Percentiles rank a stretch among this genome's conserved stretches.
Evolutionary conservation across 2,329 filamentous ascomycete species (phyloP).

Genomic region (Botrytis medusae): DNA sequence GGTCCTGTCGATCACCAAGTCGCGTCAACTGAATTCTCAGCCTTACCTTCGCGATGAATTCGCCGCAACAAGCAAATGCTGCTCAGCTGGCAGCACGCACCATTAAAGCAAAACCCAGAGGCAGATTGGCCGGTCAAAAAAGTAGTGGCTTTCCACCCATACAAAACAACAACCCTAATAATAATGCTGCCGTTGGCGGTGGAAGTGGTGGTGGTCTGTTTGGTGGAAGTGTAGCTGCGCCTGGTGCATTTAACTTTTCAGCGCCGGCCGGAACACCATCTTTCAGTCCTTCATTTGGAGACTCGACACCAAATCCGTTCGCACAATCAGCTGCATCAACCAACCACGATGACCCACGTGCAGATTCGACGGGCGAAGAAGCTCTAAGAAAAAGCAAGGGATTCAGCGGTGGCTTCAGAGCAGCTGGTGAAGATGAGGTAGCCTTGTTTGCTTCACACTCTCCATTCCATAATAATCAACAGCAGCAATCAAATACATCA

Average conservation of each 20-base stretch:
- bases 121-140: constrained; percentile 17
- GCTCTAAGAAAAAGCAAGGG: constrained; percentile 7
- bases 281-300: constrained; percentile 23
- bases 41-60: constrained; percentile 29
- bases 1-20: constrained; percentile 6
- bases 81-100: constrained; percentile 39
- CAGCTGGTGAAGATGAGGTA: background rate
- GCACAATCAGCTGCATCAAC: constrained; percentile 14
- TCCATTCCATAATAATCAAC: background rate
- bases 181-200: background rate
- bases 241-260: constrained; percentile 36
- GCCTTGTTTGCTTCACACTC: constrained; percentile 14
- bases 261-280: constrained; percentile 25
- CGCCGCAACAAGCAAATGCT: constrained; percentile 36
- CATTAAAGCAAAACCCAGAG: constrained; percentile 34
- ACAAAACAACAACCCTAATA: constrained; percentile 5
- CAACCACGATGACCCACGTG: constrained; percentile 23
- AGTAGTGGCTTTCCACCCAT: constrained; percentile 14
- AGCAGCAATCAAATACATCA: constrained; percentile 11
- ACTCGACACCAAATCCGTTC: constrained; percentile 22
- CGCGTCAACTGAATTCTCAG: background rate
- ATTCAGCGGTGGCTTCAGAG: constrained; percentile 10
- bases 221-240: constrained; percentile 34
- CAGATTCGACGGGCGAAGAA: constrained; percentile 26
- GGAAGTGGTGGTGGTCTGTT: constrained; percentile 34